These are phyloP conservation scores for Ampelocalamus luodianensis DNA, from an alignment of 176 grass and related monocot species.

Conservation along the genomic window DNA sequence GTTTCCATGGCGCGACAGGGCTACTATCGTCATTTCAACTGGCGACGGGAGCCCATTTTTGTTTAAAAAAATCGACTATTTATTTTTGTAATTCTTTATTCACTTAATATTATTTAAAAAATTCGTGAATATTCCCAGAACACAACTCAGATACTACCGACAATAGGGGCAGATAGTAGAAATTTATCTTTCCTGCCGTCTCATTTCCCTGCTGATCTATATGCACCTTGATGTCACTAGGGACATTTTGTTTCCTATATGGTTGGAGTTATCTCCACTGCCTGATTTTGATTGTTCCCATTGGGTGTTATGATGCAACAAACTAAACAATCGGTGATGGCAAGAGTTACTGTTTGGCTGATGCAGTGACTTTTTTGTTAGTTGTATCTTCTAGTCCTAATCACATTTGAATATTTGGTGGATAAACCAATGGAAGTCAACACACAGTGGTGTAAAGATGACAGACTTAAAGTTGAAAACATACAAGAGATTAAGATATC, in stretches of 20 bases:
- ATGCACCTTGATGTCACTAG: too few relatives aligned
- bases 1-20: too few relatives aligned
- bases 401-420: neutral
- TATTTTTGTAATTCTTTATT: too few relatives aligned
- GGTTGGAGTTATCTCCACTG: neutral
- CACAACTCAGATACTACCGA: neutral
- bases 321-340: neutral
- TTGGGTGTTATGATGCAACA: neutral
- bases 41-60: too few relatives aligned
- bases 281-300: neutral
- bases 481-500: too few relatives aligned
- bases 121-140: neutral
- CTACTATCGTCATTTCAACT: too few relatives aligned
- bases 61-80: too few relatives aligned
- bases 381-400: neutral
- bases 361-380: neutral
- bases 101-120: too few relatives aligned
- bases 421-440: neutral
- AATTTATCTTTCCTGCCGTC: neutral
- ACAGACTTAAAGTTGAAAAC: too few relatives aligned
- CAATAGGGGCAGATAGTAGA: neutral
- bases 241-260: too few relatives aligned
- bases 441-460: too few relatives aligned
- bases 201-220: neutral
- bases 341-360: neutral